Conservation (phyloP, 805 yeast species). For the Pichia deserticola region DNA sequence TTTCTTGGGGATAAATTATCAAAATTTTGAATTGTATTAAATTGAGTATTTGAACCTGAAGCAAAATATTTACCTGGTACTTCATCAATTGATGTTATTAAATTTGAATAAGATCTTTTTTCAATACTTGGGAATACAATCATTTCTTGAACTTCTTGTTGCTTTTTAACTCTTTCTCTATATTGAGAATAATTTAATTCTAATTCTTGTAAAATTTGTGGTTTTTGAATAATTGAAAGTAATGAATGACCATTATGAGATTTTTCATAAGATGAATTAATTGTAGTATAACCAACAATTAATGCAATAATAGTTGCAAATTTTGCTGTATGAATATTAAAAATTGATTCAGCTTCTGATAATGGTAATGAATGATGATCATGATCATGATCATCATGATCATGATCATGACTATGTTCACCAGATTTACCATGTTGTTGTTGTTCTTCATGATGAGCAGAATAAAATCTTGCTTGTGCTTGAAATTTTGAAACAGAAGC, state of each 20-base stretch:
- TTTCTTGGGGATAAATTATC: conserved; percentile 26
- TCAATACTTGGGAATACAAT: conserved; percentile 14
- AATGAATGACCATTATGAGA: conserved; percentile 31
- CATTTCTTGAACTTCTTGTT: conserved; percentile 16
- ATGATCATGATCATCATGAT: conserved; percentile 10
- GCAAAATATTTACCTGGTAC: conserved; percentile 28
- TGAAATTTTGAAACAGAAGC: not conserved
- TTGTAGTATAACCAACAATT: conserved; percentile 39
- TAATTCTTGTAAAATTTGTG: conserved; percentile 14
- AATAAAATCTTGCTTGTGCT: conserved; percentile 4
- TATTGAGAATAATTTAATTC: conserved; percentile 18
- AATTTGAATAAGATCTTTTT: conserved; percentile 11
- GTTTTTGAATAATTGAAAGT: conserved; percentile 13
- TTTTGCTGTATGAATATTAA: conserved; percentile 20
- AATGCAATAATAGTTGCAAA: conserved; percentile 15
- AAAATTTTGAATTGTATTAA: conserved; percentile 23
- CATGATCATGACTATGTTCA: conserved; percentile 8
- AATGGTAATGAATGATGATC: conserved; percentile 17
- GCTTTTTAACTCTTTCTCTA: conserved; percentile 18
- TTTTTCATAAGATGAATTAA: conserved; percentile 42
- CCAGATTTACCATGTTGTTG: not conserved
- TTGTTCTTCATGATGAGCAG: conserved; percentile 10
- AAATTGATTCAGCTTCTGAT: conserved; percentile 24
- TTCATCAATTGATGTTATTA: conserved; percentile 20
- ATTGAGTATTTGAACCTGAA: conserved; percentile 22